Evolutionary conservation across 1,284 basidiomycete genomes (phyloP).

Genomic region (Austroboletus sp.): DNA sequence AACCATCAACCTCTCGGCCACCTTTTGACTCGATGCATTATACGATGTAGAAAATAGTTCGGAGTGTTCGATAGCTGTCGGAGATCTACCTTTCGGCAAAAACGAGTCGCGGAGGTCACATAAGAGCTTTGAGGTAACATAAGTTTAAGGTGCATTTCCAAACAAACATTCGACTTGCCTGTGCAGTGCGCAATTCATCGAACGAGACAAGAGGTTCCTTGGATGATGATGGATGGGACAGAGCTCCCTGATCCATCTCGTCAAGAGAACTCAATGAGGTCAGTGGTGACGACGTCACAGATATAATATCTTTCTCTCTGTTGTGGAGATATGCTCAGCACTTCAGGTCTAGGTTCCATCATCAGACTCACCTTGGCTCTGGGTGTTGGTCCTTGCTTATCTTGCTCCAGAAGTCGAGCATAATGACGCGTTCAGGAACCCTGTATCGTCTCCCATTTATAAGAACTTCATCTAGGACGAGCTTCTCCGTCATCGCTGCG

Average conservation of each 20-base stretch:
- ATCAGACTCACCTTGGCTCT: constrained; percentile 38
- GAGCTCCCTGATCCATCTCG: constrained; percentile 44
- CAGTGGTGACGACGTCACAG: constrained; percentile 61
- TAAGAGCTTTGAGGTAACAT: constrained; percentile 21
- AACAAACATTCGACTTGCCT: constrained; percentile 25
- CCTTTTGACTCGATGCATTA: constrained; percentile 1
- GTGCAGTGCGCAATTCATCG: constrained; percentile 40
- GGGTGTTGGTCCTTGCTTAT: constrained; percentile 45
- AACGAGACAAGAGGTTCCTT: constrained; percentile 25
- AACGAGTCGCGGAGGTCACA: constrained; percentile 25
- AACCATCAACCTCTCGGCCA: constrained; percentile 11
- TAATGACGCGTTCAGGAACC: constrained; percentile 88
- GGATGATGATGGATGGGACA: constrained; percentile 13
- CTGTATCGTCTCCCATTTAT: constrained; percentile 84
- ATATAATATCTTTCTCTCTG: constrained; percentile 40
- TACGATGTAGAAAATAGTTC: background rate
- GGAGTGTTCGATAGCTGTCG: background rate
- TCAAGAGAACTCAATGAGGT: constrained; percentile 70
- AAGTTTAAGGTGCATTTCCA: constrained; percentile 5
- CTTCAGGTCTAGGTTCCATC: background rate
- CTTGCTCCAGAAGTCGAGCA: constrained; percentile 94
- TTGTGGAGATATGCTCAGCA: background rate
- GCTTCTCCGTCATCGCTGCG: constrained; percentile 38
- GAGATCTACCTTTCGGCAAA: constrained; percentile 7
- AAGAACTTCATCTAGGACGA: constrained; percentile 65